Base-by-base conservation (phyloP, 768 basidiomycete genomes). In the Leccinellum albellum region DNA sequence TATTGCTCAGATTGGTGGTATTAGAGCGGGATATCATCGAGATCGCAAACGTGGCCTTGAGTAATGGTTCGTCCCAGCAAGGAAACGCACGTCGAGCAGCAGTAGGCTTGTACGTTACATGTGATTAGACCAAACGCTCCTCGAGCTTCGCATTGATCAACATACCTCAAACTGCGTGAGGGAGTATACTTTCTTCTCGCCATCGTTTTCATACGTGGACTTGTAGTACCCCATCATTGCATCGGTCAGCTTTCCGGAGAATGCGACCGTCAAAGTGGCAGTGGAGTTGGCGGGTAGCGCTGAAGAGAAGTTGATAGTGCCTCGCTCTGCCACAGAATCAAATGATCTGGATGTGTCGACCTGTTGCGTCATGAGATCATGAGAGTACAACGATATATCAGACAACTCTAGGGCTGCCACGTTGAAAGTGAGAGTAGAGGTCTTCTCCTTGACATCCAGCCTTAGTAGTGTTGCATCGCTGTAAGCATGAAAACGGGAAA, bases 41-140 rank as follows among this genome's bases (percentile, higher is more conserved):
- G 57, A 94, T 75, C 0, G 80, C 66, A 68, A 88, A 91, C 3
- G 87, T 93, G 0, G 94, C 88, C 71, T 98, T 98, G 63, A 95
- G 78, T 35, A 84, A 78, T 15, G 95, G 96, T 68, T 97, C 94
- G 68, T 97, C 95, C 91, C 91, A 96, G 75, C 88, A 91, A 26
- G 91, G 91, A 71, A 92, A 90, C 6, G 88, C 84, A 42, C 83
- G 80, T 50, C 94, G 78, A 9, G 95, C 94, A 57, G 86, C 86
- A 40, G 91, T 96, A 37, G 94, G 86, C 87, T 96, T 61, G 15
- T 37, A 32, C 9, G 10, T 37, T 37, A 31, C 17, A 53, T 51
- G 15, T 28, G 46, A 46, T 50, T 50, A 59, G 55, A 54, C 47
- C 12, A 59, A 21, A 37, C 9, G 12, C 10, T 35, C 6, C 6